Conservation (phyloP, 345 rosid species). For the Turritis glabra region DNA sequence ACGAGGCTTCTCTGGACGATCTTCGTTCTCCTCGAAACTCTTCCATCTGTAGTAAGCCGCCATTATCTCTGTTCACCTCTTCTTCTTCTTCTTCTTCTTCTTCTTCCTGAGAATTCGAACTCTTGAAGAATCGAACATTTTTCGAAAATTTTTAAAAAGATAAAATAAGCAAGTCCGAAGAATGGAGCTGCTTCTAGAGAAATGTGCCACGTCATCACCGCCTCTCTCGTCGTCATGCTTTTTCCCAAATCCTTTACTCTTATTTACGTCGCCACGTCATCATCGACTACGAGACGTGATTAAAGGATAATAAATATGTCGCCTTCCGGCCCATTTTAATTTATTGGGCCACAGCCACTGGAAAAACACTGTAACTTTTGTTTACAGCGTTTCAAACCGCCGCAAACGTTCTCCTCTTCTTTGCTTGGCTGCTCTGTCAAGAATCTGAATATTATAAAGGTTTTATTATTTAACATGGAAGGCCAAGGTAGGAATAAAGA, state of each 20-base stretch:
- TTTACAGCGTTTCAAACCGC: background rate
- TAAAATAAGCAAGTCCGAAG: slow-evolving; percentile 16
- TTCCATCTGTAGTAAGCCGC: slow-evolving; percentile 62
- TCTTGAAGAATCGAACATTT: background rate
- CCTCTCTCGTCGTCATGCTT: background rate
- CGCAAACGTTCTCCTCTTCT: slow-evolving; percentile 18
- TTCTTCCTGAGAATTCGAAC: background rate
- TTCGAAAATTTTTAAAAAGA: background rate
- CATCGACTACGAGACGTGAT: background rate
- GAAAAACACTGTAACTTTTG: background rate
- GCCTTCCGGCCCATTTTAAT: slow-evolving; percentile 12
- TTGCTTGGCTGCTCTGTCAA: slow-evolving; percentile 41
- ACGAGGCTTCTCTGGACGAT: slow-evolving; percentile 93
- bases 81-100: background rate
- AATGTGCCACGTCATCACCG: slow-evolving; percentile 32
- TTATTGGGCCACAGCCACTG: background rate
- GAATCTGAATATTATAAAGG: slow-evolving; percentile 37
- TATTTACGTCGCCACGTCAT: slow-evolving; percentile 19
- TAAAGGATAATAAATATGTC: background rate
- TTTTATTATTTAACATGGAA: slow-evolving; percentile 18
- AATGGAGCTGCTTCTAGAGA: slow-evolving; percentile 56
- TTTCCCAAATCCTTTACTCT: background rate
- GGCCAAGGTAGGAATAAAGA: slow-evolving; percentile 21
- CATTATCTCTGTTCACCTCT: slow-evolving; percentile 39
- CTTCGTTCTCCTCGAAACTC: slow-evolving; percentile 75